A percentile compares a stretch with the other conserved stretches of the same genome.
These are phyloP conservation scores for Arthrobotrys entomopaga DNA, from an alignment of 2,329 filamentous ascomycete species.

Conservation along the genomic window DNA sequence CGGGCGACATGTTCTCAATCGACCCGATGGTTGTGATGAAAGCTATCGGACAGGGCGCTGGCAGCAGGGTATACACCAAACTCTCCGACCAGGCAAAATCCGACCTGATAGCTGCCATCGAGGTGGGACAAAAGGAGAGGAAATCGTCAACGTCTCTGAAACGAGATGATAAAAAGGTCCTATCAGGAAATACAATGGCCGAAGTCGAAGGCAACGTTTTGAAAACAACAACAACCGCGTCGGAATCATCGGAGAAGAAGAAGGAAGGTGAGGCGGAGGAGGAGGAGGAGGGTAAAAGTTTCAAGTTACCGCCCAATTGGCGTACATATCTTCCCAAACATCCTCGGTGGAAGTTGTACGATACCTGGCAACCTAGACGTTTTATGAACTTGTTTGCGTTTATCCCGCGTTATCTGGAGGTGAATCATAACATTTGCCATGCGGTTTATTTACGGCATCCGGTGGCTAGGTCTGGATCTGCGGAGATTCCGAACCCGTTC, in stretches of 20 bases:
- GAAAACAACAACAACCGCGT: slow-evolving; percentile 14
- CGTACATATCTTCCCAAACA: slow-evolving; percentile 34
- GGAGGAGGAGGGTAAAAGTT: not conserved
- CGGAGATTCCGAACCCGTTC: slow-evolving; percentile 61
- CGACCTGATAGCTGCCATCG: slow-evolving; percentile 54
- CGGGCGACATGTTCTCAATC: slow-evolving; percentile 98
- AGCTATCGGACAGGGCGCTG: slow-evolving; percentile 76
- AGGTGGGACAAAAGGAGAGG: slow-evolving; percentile 56
- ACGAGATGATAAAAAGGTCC: slow-evolving; percentile 30
- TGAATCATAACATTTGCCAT: slow-evolving; percentile 95
- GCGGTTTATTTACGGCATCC: slow-evolving; percentile 95
- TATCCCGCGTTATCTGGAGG: slow-evolving; percentile 93
- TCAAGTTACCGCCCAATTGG: slow-evolving; percentile 34
- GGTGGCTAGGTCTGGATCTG: slow-evolving; percentile 81
- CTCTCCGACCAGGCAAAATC: slow-evolving; percentile 36
- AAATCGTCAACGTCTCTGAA: slow-evolving; percentile 56
- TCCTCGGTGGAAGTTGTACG: slow-evolving; percentile 72
- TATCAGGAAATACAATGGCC: slow-evolving; percentile 37
- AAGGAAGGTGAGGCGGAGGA: slow-evolving; percentile 14
- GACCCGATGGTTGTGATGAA: slow-evolving; percentile 87
- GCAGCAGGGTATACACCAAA: slow-evolving; percentile 65
- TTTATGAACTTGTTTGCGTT: slow-evolving; percentile 95
- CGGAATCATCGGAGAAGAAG: slow-evolving; percentile 47
- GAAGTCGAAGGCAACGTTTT: slow-evolving; percentile 49
- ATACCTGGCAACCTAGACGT: slow-evolving; percentile 84